Conservation (phyloP, 805 yeast species). For the Wickerhamomyces canadensis region DNA sequence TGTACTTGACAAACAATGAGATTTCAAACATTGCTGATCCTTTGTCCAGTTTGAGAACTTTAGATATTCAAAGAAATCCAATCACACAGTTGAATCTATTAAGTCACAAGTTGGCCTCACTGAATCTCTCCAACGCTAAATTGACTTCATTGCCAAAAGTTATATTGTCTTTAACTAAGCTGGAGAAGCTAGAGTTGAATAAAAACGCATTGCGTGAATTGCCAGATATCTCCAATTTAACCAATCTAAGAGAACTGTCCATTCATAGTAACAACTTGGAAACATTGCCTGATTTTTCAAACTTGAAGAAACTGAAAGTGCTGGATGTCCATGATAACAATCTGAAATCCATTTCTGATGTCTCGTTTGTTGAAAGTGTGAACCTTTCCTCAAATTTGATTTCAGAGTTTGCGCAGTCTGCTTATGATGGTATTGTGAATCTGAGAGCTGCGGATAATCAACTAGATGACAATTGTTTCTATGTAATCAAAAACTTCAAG, state of each 20-base stretch:
- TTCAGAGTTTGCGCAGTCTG: conserved; percentile 32
- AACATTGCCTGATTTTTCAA: conserved; percentile 60
- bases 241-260: conserved; percentile 59
- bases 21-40: conserved; percentile 64
- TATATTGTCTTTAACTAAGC: conserved; percentile 55
- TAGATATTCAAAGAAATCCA: conserved; percentile 80
- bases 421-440: conserved; percentile 37
- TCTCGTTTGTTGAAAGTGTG: conserved; percentile 36
- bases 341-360: conserved; percentile 56
- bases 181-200: conserved; percentile 72
- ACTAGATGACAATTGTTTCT: conserved; percentile 71
- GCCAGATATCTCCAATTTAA: conserved; percentile 64
- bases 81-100: conserved; percentile 58
- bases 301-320: conserved; percentile 50
- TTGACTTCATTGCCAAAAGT: conserved; percentile 65
- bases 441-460: conserved; percentile 80
- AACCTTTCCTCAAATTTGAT: conserved; percentile 69
- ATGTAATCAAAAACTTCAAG: conserved; percentile 51
- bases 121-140: conserved; percentile 80
- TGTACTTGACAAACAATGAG: conserved; percentile 69
- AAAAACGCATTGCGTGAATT: conserved; percentile 75
- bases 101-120: conserved; percentile 56
- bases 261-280: conserved; percentile 71
- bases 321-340: conserved; percentile 85
- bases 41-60: conserved; percentile 56